Conservation (phyloP, 176 grass and related monocot genomes). For the Carex scoparia region DNA sequence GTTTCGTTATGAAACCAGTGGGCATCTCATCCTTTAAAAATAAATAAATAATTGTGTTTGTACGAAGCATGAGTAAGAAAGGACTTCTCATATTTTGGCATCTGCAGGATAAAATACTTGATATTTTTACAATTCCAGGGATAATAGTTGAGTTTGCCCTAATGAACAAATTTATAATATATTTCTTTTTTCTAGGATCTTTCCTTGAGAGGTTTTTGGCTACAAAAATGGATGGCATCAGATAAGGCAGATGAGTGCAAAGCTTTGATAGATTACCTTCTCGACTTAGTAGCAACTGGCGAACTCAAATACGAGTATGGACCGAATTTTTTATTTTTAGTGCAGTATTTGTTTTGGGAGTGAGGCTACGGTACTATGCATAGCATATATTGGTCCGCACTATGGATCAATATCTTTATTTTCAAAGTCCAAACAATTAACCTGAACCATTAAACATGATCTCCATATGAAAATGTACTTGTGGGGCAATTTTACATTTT, state of each 20-base stretch:
- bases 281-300: slow-evolving; percentile 53
- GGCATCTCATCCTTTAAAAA: neutral
- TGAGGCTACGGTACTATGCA: no score
- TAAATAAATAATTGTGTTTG: neutral
- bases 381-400: no score
- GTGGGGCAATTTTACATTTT: no score
- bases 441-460: no score
- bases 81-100: neutral
- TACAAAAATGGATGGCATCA: slow-evolving; percentile 67
- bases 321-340: neutral
- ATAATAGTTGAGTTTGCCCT: neutral
- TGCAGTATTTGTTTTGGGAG: neutral
- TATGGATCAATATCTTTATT: no score
- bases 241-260: slow-evolving; percentile 57
- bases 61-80: neutral
- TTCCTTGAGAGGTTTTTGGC: slow-evolving; percentile 64
- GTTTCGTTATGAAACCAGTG: neutral
- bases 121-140: neutral
- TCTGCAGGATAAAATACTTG: slow-evolving; percentile 4
- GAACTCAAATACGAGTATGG: slow-evolving; percentile 76
- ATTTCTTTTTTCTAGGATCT: slow-evolving; percentile 45
- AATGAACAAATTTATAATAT: slow-evolving; percentile 11
- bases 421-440: no score
- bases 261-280: slow-evolving; percentile 54
- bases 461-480: no score